phyloP scores from a whole-genome alignment of 495 filamentous ascomycete genomes.

The Chaetomium cochliodes region DNA sequence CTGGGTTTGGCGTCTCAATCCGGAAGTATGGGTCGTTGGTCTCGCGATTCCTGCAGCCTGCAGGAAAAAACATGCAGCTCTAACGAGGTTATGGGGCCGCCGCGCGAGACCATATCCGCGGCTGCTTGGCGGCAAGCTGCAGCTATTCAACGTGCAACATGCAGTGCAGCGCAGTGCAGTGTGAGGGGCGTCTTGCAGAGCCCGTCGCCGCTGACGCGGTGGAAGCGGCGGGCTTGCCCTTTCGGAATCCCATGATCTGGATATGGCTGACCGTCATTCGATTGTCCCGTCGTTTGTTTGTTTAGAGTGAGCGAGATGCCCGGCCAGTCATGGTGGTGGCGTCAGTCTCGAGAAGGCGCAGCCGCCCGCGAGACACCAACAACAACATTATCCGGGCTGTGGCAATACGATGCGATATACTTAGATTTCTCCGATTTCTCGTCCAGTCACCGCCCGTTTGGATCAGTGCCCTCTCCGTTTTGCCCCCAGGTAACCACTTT shows the following conservation, averaged over 20 bases:
- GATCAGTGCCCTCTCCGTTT: not conserved
- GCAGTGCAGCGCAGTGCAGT: slow-evolving; percentile 5
- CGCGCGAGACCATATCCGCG: not conserved
- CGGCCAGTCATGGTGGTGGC: not conserved
- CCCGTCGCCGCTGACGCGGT: slow-evolving; percentile 9
- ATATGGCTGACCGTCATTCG: not conserved
- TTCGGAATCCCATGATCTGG: not conserved
- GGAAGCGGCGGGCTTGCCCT: slow-evolving; percentile 17
- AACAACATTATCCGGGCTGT: not conserved
- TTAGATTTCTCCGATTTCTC: not conserved
- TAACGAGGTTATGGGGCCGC: not conserved
- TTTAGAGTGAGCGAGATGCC: not conserved
- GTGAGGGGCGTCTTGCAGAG: not conserved
- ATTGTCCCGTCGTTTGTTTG: not conserved
- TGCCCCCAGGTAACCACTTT: not conserved
- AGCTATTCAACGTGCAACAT: slow-evolving; percentile 17
- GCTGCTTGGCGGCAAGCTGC: slow-evolving; percentile 15
- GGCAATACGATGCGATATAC: not conserved
- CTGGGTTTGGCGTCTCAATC: slow-evolving; percentile 15
- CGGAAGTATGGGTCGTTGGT: slow-evolving; percentile 21
- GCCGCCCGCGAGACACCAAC: not conserved
- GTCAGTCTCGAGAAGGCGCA: not conserved
- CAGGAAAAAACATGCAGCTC: slow-evolving; percentile 7
- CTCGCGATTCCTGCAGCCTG: slow-evolving; percentile 16
- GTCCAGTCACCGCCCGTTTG: not conserved